These are phyloP conservation scores for Phyllachora maydis DNA, from an alignment of 2,329 filamentous ascomycete genomes.

Conservation along the genomic window DNA sequence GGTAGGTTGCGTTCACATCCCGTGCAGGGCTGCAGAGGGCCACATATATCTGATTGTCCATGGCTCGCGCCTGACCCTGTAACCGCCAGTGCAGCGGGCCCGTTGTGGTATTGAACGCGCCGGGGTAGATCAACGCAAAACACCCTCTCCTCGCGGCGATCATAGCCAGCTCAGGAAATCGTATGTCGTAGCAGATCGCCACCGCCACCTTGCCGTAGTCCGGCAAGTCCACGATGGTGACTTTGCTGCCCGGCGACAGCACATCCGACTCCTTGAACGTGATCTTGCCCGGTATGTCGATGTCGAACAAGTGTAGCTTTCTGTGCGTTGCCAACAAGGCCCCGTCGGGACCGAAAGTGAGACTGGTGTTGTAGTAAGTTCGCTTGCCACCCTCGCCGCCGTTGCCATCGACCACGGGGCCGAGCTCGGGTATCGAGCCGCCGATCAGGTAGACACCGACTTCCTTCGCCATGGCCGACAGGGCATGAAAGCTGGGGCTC, in stretches of 20 bases:
- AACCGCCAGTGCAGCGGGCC: conserved; percentile 84
- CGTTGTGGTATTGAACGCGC: conserved; percentile 92
- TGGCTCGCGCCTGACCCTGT: conserved; percentile 59
- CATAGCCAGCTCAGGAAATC: conserved; percentile 84
- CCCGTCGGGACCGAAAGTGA: conserved; percentile 65
- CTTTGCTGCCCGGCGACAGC: conserved; percentile 61
- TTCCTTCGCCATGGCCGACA: conserved; percentile 61
- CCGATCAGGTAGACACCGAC: conserved; percentile 67
- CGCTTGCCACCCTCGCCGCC: conserved; percentile 16
- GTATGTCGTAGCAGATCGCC: conserved; percentile 94
- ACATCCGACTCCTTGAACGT: conserved; percentile 81
- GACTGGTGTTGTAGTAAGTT: conserved; percentile 86
- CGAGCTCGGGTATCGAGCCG: conserved; percentile 79
- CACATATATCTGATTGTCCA: conserved; percentile 91
- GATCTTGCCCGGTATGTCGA: conserved; percentile 91
- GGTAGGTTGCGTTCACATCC: conserved; percentile 57
- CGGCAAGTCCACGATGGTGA: conserved; percentile 72
- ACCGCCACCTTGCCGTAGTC: conserved; percentile 75
- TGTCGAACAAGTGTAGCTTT: conserved; percentile 94
- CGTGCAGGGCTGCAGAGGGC: conserved; percentile 81
- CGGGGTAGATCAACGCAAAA: conserved; percentile 80
- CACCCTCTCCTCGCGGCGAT: conserved; percentile 72
- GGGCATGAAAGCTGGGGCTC: conserved; percentile 69
- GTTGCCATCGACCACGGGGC: conserved; percentile 19
- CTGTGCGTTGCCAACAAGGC: conserved; percentile 70